A percentile compares a stretch with the other conserved stretches of the same genome.
These are phyloP conservation scores for Biscogniauxia sp. DNA, from an alignment of 2,329 filamentous ascomycete genomes.

Conservation along the genomic window DNA sequence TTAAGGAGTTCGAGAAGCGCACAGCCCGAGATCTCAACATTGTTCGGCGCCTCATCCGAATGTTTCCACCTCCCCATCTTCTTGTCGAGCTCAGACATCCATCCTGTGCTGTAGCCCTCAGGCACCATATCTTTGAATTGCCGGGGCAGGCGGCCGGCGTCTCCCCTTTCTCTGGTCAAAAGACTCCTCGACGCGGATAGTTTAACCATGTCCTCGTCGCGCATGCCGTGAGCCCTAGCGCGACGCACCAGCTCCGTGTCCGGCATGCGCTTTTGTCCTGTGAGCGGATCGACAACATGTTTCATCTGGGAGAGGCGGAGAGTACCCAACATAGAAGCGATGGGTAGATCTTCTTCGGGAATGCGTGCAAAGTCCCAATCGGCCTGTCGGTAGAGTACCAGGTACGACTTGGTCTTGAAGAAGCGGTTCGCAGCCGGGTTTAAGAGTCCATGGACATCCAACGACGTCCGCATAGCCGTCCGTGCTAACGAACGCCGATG, in stretches of 20 bases:
- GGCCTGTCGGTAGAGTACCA: constrained; percentile 30
- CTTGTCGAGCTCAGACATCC: constrained; percentile 6
- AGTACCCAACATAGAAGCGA: constrained; percentile 24
- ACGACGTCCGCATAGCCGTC: not conserved
- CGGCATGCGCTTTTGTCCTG: constrained; percentile 26
- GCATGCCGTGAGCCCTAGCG: constrained; percentile 17
- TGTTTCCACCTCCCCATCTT: not conserved
- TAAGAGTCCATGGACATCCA: constrained; percentile 19
- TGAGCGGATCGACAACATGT: constrained; percentile 24
- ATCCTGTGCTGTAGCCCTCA: not conserved
- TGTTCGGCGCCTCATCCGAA: not conserved
- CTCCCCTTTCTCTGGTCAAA: not conserved
- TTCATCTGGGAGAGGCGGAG: constrained; percentile 31
- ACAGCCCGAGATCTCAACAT: not conserved
- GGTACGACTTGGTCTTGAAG: constrained; percentile 35
- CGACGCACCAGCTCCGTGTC: constrained; percentile 30
- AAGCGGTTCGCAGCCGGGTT: constrained; percentile 21
- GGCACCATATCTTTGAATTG: too few relatives aligned
- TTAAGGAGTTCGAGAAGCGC: constrained; percentile 26
- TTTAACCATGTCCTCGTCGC: constrained; percentile 13
- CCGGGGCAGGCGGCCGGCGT: too few relatives aligned
- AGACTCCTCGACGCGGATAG: not conserved
- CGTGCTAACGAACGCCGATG: not conserved
- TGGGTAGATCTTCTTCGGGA: constrained; percentile 30
- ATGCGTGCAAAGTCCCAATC: constrained; percentile 37